These are phyloP conservation scores for Fallopia convolvulus DNA, from an alignment of 148 eudicot genomes.

Conservation along the genomic window DNA sequence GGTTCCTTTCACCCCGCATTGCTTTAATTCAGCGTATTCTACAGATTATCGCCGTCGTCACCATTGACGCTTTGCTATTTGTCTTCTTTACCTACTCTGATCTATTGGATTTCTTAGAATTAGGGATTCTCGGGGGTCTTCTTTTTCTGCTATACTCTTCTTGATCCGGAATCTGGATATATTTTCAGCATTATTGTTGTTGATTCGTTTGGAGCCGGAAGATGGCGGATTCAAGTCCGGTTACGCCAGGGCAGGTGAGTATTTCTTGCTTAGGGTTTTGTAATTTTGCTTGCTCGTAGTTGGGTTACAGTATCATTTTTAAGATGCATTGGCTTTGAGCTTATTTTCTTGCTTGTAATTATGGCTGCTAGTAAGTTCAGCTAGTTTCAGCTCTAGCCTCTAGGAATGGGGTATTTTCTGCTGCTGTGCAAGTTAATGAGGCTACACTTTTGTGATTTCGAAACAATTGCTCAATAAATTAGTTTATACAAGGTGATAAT, in stretches of 20 bases:
- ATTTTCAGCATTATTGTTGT: background rate
- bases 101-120: background rate
- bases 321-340: background rate
- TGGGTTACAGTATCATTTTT: background rate
- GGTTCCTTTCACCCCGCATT: constrained; percentile 1
- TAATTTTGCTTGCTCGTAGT: background rate
- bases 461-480: background rate
- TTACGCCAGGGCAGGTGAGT: constrained; percentile 12
- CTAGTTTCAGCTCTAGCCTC: background rate
- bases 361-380: background rate
- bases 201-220: constrained; percentile 2
- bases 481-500: background rate
- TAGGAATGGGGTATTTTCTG: background rate
- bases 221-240: constrained; percentile 2
- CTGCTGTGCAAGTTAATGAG: background rate
- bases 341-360: background rate
- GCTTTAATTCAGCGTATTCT: background rate
- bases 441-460: background rate
- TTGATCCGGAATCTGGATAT: constrained; percentile 5
- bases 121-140: constrained; percentile 7
- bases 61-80: constrained; percentile 3
- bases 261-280: constrained; percentile 1
- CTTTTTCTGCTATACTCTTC: background rate
- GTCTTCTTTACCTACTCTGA: background rate
- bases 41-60: background rate